phyloP scores from a whole-genome alignment of 2,329 filamentous ascomycete genomes.

The Hirsutella rhossiliensis region DNA sequence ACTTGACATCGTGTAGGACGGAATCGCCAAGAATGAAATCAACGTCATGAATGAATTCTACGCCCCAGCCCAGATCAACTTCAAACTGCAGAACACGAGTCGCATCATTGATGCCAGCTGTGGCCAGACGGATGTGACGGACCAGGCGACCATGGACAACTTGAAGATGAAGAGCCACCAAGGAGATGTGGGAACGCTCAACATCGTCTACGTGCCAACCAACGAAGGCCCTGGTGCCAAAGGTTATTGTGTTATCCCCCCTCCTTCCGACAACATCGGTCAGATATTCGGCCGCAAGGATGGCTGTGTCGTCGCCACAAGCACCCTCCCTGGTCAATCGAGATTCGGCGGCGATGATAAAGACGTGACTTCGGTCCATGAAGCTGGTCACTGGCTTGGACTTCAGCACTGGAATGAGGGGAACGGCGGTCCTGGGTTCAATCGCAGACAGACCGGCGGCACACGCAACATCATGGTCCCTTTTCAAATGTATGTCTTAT shows the following conservation, averaged over 20 bases:
- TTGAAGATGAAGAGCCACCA: background rate
- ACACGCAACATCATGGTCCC: background rate
- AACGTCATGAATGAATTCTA: background rate
- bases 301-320: background rate
- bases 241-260: background rate
- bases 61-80: background rate
- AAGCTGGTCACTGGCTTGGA: background rate
- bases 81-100: background rate
- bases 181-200: background rate
- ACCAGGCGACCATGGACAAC: background rate
- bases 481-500: background rate
- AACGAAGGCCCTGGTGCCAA: background rate
- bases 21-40: background rate
- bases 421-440: background rate
- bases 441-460: background rate
- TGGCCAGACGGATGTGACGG: background rate
- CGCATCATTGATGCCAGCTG: background rate
- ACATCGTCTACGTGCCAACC: background rate
- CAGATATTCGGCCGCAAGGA: background rate
- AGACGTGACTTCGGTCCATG: background rate
- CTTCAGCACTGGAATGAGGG: background rate
- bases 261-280: background rate
- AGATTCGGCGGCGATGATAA: background rate
- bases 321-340: background rate
- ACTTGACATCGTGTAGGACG: background rate